phyloP scores from a whole-genome alignment of 2,329 filamentous ascomycete species.

The Colletotrichum tamarilloi region DNA sequence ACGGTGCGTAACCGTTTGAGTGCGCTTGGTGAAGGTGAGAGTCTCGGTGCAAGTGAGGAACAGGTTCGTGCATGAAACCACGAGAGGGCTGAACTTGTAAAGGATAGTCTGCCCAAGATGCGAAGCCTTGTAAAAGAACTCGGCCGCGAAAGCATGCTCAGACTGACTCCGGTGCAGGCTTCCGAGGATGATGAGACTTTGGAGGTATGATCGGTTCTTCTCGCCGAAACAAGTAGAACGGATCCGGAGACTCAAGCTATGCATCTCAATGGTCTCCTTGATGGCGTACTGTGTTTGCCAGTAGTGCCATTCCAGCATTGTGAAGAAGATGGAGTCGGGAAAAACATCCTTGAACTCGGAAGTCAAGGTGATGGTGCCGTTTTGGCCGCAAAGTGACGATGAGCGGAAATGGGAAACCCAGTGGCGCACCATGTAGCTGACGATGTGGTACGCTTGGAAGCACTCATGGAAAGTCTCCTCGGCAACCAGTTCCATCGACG shows the following conservation, averaged over 20 bases:
- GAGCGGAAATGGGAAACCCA: conserved; percentile 50
- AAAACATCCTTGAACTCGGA: conserved; percentile 49
- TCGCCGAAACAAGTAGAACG: conserved; percentile 49
- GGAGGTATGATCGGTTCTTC: conserved; percentile 48
- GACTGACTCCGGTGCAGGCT: conserved; percentile 43
- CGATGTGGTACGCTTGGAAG: conserved; percentile 43
- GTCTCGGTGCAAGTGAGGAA: conserved; percentile 49
- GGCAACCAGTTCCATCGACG: conserved; percentile 42
- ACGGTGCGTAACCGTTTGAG: conserved; percentile 47
- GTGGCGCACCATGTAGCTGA: conserved; percentile 48
- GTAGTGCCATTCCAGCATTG: conserved; percentile 47
- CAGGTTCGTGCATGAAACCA: conserved; percentile 47
- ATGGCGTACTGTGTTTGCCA: conserved; percentile 42
- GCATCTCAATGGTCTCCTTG: conserved; percentile 41
- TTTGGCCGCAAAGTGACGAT: conserved; percentile 44
- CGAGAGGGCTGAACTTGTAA: conserved; percentile 45
- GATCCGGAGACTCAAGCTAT: conserved; percentile 49
- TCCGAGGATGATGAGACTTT: conserved; percentile 50
- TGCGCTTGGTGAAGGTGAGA: conserved; percentile 47
- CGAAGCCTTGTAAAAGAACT: conserved; percentile 50
- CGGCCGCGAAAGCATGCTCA: conserved; percentile 41
- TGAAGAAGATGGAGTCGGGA: conserved; percentile 49
- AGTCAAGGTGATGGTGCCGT: conserved; percentile 43
- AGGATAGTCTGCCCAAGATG: conserved; percentile 45
- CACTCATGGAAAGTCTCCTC: conserved; percentile 41